phyloP scores from a whole-genome alignment of 306 rosid genomes.

The Cajanus cajan region DNA sequence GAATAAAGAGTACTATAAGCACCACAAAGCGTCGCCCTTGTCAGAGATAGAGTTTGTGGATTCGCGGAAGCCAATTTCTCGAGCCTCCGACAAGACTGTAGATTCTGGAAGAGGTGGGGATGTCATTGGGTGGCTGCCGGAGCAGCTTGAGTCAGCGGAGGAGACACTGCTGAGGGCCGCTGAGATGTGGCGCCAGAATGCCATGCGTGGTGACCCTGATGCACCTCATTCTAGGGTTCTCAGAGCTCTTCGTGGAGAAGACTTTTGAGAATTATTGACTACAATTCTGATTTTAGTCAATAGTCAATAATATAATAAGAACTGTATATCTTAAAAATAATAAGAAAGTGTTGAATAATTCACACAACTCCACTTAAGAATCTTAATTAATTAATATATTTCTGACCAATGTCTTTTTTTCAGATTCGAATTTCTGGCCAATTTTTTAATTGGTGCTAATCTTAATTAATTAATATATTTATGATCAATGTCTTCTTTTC shows the following conservation, averaged over 20 bases:
- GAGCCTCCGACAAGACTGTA: conserved; percentile 41
- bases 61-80: conserved; percentile 57
- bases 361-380: too few species aligned
- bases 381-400: too few species aligned
- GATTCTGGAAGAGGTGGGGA: conserved; percentile 30
- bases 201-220: conserved; percentile 73
- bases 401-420: too few species aligned
- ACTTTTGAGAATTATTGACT: conserved; percentile 41
- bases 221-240: conserved; percentile 70
- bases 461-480: too few species aligned
- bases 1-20: conserved; percentile 47
- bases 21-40: conserved; percentile 79
- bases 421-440: too few species aligned
- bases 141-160: conserved; percentile 83
- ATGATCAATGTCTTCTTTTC: too few species aligned
- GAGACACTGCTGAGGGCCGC: conserved; percentile 63
- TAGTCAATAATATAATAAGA: too few species aligned
- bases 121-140: conserved; percentile 68
- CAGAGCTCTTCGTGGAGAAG: conserved; percentile 61
- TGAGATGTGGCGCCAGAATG: conserved; percentile 60
- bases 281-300: too few species aligned
- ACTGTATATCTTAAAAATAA: too few species aligned
- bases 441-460: too few species aligned
- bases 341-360: too few species aligned
- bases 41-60: conserved; percentile 65